These are phyloP conservation scores for Shiraia sp. DNA, from an alignment of 2,329 filamentous ascomycete species.

Conservation along the genomic window DNA sequence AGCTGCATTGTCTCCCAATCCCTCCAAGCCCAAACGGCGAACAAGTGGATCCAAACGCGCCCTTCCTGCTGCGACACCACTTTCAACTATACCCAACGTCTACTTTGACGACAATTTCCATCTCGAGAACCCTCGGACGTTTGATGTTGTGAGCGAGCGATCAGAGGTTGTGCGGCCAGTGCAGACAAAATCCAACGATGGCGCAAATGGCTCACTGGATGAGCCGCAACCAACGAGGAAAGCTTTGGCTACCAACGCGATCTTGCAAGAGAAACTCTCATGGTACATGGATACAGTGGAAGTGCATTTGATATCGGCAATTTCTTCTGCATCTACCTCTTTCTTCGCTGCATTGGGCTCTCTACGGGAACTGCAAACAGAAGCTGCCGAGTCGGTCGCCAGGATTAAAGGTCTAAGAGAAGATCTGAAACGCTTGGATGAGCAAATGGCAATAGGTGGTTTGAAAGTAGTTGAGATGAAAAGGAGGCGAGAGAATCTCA, in stretches of 20 bases:
- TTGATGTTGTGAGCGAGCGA: conserved; percentile 93
- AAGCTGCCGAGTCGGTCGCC: conserved; percentile 87
- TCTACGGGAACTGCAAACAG: conserved; percentile 84
- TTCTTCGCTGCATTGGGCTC: conserved; percentile 96
- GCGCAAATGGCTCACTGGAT: conserved; percentile 61
- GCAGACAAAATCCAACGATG: conserved; percentile 50
- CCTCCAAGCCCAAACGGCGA: conserved; percentile 53
- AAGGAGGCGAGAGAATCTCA: conserved; percentile 79
- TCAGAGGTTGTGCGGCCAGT: conserved; percentile 86
- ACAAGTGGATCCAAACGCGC: conserved; percentile 62
- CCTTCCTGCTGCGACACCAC: conserved; percentile 74
- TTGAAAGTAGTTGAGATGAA: conserved; percentile 84
- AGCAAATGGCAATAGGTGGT: conserved; percentile 83
- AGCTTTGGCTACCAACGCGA: conserved; percentile 91
- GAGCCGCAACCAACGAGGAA: conserved; percentile 68
- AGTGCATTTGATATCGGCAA: conserved; percentile 93
- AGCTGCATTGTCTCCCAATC: conserved; percentile 49
- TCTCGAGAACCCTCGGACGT: conserved; percentile 92
- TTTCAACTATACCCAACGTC: conserved; percentile 88
- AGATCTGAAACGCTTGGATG: conserved; percentile 79
- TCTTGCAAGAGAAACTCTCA: conserved; percentile 94
- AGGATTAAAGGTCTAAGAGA: conserved; percentile 80
- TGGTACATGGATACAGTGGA: conserved; percentile 99
- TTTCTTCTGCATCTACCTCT: conserved; percentile 91
- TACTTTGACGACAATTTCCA: conserved; percentile 97